phyloP scores from a whole-genome alignment of 2,329 filamentous ascomycete species.

The Ophiocordyceps camponoti-saundersi region DNA sequence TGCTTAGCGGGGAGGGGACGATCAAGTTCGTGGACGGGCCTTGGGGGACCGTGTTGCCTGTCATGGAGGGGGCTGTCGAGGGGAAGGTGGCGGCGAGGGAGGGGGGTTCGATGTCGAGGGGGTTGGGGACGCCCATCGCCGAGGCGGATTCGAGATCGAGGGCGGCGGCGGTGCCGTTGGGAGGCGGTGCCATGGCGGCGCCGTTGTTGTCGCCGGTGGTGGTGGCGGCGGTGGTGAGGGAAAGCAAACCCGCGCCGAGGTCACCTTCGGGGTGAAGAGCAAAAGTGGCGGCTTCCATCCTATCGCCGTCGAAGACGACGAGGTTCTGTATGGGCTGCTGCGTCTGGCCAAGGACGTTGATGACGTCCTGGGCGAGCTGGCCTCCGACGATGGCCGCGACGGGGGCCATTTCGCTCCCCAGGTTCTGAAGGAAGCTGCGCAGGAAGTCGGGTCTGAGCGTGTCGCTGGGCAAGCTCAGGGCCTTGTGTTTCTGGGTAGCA shows the following conservation, averaged over 20 bases:
- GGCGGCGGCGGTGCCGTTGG: neutral
- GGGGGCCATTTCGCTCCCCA: conserved; percentile 70
- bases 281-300: conserved; percentile 63
- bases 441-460: conserved; percentile 57
- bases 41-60: no score
- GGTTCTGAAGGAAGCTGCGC: conserved; percentile 70
- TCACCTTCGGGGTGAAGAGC: conserved; percentile 55
- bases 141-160: no score
- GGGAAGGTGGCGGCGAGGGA: no score
- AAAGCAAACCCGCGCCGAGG: conserved; percentile 32
- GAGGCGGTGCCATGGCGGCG: conserved; percentile 1
- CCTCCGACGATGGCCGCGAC: conserved; percentile 82
- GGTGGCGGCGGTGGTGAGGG: conserved; percentile 6
- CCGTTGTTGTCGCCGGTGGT: neutral
- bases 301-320: conserved; percentile 76
- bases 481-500: conserved; percentile 61
- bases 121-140: no score
- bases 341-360: conserved; percentile 79
- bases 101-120: no score
- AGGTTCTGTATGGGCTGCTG: conserved; percentile 96
- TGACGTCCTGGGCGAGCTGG: conserved; percentile 85
- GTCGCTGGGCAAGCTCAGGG: conserved; percentile 51
- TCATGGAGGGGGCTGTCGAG: no score
- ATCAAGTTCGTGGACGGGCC: no score
- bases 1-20: no score